These are phyloP conservation scores for Oryza meridionalis DNA, from an alignment of 176 grass and related monocot genomes.

Conservation along the genomic window DNA sequence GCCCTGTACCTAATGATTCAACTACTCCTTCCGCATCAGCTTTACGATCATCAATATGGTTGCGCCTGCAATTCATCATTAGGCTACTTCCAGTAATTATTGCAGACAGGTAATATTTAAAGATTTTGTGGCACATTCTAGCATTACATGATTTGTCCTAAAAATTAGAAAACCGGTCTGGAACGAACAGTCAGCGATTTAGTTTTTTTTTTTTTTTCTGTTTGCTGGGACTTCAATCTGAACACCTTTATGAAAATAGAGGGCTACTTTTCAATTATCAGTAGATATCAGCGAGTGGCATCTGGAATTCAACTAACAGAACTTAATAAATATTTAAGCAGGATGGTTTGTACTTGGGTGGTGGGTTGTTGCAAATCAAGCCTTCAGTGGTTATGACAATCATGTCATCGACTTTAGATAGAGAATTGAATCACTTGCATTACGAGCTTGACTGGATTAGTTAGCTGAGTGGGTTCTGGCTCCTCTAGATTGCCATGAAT, in stretches of 20 bases:
- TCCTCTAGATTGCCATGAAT: neutral
- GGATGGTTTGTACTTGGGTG: neutral
- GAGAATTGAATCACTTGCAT: neutral
- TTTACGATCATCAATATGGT: conserved; percentile 72
- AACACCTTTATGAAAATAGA: neutral
- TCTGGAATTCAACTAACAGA: neutral
- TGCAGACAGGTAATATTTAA: conserved; percentile 77
- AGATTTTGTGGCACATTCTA: neutral
- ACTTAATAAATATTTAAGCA: neutral
- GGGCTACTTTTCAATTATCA: neutral
- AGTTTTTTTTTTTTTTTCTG: neutral
- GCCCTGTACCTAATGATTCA: conserved; percentile 69
- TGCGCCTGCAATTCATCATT: conserved; percentile 94
- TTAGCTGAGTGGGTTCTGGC: neutral
- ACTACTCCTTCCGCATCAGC: conserved; percentile 70
- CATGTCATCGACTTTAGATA: neutral
- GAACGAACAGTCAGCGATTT: neutral
- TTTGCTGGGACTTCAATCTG: neutral
- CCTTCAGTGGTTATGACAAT: neutral
- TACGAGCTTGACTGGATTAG: neutral
- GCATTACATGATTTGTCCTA: neutral
- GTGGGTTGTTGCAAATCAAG: neutral
- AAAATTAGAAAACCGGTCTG: neutral
- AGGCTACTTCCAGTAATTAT: conserved; percentile 88
- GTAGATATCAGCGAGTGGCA: neutral